phyloP scores from a whole-genome alignment of 352 stramenopile genomes.

The Hyaloperonospora brassicae region DNA sequence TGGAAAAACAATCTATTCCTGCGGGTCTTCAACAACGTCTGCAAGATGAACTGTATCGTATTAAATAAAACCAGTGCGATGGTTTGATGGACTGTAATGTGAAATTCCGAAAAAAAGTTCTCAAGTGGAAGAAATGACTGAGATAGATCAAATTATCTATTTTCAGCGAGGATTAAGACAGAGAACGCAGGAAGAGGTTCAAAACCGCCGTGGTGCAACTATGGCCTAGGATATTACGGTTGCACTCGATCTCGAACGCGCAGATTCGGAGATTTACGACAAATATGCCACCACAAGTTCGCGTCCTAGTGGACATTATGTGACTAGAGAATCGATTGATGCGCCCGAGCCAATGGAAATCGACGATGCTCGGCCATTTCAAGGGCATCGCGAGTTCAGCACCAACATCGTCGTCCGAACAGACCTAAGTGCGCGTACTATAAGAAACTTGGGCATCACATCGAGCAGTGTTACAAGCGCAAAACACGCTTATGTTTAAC shows the following conservation, averaged over 20 bases:
- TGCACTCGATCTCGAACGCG: conserved; percentile 3
- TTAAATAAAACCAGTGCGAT: conserved; percentile 4
- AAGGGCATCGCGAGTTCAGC: neutral
- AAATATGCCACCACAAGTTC: neutral
- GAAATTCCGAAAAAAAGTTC: conserved; percentile 4
- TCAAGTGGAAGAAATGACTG: conserved; percentile 11
- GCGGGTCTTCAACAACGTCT: conserved; percentile 12
- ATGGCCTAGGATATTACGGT: neutral
- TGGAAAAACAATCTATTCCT: conserved; percentile 7
- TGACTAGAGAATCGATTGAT: neutral
- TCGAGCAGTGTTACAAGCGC: too few species aligned
- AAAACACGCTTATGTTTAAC: too few species aligned
- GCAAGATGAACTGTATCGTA: conserved; percentile 8
- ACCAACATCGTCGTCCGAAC: neutral
- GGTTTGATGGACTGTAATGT: conserved; percentile 8
- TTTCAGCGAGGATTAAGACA: conserved; percentile 1
- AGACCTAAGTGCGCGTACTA: neutral
- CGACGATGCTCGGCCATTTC: neutral
- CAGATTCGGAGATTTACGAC: neutral
- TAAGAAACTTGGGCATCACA: too few species aligned
- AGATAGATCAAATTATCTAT: conserved; percentile 13
- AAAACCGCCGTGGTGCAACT: conserved; percentile 7
- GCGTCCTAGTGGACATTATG: neutral
- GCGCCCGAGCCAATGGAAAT: neutral
- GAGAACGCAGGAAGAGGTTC: conserved; percentile 4